Evolutionary conservation across 179 eudicot genomes (phyloP).

Genomic region (Patellifolia procumbens): DNA sequence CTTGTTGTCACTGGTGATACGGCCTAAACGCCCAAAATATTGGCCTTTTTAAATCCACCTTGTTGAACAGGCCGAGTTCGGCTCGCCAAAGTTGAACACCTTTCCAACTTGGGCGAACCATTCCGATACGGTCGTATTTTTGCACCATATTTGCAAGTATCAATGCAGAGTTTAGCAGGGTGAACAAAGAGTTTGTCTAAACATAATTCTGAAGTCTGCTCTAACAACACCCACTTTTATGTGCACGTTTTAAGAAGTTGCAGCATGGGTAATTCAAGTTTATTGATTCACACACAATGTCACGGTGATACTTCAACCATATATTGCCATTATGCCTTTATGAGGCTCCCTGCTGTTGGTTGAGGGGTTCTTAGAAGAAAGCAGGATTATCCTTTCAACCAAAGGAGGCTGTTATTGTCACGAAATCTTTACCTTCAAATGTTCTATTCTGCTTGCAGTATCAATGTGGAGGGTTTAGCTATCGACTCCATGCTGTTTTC

Average conservation of each 20-base stretch:
- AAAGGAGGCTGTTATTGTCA: background rate
- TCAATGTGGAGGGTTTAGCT: constrained; percentile 6
- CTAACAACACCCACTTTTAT: background rate
- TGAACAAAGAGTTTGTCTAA: background rate
- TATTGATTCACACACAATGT: background rate
- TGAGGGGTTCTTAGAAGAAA: background rate
- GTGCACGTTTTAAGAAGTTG: background rate
- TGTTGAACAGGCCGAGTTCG: no score
- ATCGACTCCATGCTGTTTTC: constrained; percentile 14
- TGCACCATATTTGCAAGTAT: no score
- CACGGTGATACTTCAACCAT: background rate
- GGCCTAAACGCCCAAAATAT: no score
- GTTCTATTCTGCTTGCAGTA: background rate
- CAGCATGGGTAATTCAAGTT: background rate
- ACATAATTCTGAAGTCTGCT: background rate
- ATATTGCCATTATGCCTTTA: background rate
- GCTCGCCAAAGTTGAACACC: no score
- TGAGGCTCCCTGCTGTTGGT: background rate
- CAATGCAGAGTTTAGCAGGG: background rate
- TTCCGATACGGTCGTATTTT: no score
- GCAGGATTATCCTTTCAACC: background rate
- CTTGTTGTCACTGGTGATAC: no score
- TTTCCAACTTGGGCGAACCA: no score
- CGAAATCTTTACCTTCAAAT: background rate
- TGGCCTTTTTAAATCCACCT: no score